These are phyloP conservation scores for Hysterangium stoloniferum DNA, from an alignment of 768 basidiomycete genomes.

Conservation along the genomic window DNA sequence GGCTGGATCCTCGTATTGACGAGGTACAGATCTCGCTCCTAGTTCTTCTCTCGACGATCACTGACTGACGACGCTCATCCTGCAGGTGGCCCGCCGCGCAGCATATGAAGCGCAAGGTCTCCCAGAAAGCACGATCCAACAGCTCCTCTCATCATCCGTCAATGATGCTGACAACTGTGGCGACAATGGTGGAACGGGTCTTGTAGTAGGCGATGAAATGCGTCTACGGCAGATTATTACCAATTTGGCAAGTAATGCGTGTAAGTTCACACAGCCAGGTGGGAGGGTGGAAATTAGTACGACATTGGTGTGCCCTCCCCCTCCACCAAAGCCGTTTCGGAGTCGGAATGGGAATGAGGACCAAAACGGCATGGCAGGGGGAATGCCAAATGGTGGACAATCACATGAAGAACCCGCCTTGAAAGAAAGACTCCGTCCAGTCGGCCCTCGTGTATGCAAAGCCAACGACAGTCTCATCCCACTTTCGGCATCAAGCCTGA, in stretches of 20 bases:
- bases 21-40: constrained; percentile 9
- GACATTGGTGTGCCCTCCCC: constrained; percentile 36
- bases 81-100: neutral
- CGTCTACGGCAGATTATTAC: constrained; percentile 75
- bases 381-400: too few species aligned
- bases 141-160: too few species aligned
- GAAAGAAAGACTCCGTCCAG: too few species aligned
- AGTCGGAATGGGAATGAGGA: too few species aligned
- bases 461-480: too few species aligned
- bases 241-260: constrained; percentile 79
- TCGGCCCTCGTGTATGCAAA: too few species aligned
- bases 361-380: too few species aligned
- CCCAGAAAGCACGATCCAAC: neutral
- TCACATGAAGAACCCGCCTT: too few species aligned
- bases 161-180: too few species aligned
- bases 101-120: constrained; percentile 2
- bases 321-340: constrained; percentile 13
- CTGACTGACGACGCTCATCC: neutral
- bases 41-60: neutral
- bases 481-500: constrained; percentile 31
- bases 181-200: constrained; percentile 33
- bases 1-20: constrained; percentile 24
- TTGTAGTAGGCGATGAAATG: constrained; percentile 80
- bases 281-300: constrained; percentile 64
- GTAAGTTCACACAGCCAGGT: constrained; percentile 69